Evolutionary conservation across 306 rosid genomes (phyloP).

Genomic region (Inga leiocalycina): DNA sequence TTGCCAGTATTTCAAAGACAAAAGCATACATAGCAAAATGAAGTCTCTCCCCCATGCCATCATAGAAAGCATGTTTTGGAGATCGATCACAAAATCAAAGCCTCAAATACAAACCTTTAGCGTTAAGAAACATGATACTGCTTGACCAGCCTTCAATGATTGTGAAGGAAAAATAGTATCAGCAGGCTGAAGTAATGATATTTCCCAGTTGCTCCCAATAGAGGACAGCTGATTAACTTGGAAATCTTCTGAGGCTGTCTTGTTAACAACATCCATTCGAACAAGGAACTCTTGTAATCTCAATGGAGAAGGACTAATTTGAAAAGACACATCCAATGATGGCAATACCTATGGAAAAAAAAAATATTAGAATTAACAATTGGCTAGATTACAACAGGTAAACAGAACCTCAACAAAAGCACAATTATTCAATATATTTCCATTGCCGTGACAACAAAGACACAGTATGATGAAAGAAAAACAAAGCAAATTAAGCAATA

Average conservation of each 20-base stretch:
- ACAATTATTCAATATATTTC: conserved; percentile 26
- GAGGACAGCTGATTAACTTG: conserved; percentile 83
- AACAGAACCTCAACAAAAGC: neutral
- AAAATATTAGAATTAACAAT: conserved; percentile 39
- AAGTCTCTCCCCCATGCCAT: conserved; percentile 24
- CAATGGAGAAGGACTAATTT: conserved; percentile 83
- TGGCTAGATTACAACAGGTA: conserved; percentile 22
- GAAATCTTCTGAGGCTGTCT: conserved; percentile 74
- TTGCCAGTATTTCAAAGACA: conserved; percentile 26
- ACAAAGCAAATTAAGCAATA: conserved; percentile 15
- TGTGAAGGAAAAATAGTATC: conserved; percentile 72
- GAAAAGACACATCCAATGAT: conserved; percentile 85
- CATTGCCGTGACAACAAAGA: conserved; percentile 6
- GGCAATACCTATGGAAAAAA: conserved; percentile 67
- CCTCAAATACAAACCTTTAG: conserved; percentile 67
- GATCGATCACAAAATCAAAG: conserved; percentile 23
- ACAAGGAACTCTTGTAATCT: conserved; percentile 87
- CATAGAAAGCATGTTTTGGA: conserved; percentile 14
- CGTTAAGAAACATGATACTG: conserved; percentile 84
- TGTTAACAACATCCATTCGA: conserved; percentile 83
- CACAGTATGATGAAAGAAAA: conserved; percentile 21
- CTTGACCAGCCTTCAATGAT: conserved; percentile 77
- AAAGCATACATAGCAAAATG: conserved; percentile 19
- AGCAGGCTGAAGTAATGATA: conserved; percentile 80
- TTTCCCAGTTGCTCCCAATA: conserved; percentile 74